Conservation (phyloP, 139 green algal genomes). For the Chlorella sorokiniana region DNA sequence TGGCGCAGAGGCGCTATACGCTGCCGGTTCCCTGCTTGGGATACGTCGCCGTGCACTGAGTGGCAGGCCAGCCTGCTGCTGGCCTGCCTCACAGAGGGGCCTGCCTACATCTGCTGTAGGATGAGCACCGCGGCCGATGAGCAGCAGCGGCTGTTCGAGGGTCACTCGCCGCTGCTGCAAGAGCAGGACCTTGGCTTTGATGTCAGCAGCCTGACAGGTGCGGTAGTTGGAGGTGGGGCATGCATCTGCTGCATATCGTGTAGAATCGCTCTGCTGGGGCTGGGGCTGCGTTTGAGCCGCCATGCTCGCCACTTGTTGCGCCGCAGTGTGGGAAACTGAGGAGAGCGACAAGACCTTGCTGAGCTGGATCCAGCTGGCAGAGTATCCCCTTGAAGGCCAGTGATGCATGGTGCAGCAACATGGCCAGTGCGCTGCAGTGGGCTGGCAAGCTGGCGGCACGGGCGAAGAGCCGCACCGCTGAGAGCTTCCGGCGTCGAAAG, state of each 20-base stretch:
- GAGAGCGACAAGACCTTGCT: slow-evolving; percentile 17
- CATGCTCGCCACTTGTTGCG: not conserved
- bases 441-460: too few species aligned
- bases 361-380: slow-evolving; percentile 21
- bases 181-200: slow-evolving; percentile 22
- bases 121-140: not conserved
- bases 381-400: not conserved
- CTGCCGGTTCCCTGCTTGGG: not conserved
- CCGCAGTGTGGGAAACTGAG: slow-evolving; percentile 42
- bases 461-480: too few species aligned
- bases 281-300: not conserved
- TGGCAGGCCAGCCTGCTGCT: not conserved
- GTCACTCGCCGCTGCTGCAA: not conserved
- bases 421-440: too few species aligned
- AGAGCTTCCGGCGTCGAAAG: too few species aligned
- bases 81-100: not conserved
- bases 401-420: too few species aligned
- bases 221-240: slow-evolving; percentile 19
- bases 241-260: not conserved
- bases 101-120: not conserved
- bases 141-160: slow-evolving; percentile 27
- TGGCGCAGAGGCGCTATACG: not conserved
- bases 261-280: not conserved
- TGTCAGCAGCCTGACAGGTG: slow-evolving; percentile 22
- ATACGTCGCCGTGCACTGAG: not conserved